phyloP scores from a whole-genome alignment of 2,329 filamentous ascomycete genomes.

The Penicillium occitanis region DNA sequence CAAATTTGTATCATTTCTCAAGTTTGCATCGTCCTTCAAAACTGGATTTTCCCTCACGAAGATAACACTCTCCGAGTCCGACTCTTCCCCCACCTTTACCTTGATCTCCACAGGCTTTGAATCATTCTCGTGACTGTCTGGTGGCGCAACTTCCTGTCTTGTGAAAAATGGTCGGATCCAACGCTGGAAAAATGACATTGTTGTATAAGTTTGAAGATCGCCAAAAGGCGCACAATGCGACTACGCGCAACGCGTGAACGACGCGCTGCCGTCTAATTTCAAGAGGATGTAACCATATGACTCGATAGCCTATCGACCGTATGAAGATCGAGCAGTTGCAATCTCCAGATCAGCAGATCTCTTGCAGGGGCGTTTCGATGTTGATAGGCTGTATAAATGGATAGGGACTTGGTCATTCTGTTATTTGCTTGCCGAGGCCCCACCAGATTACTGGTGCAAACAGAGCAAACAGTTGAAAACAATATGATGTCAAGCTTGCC shows the following conservation, averaged over 20 bases:
- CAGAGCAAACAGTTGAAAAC: constrained; percentile 17
- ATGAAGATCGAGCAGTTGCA: no score
- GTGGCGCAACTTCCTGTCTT: background rate
- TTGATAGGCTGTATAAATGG: background rate
- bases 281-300: background rate
- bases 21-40: background rate
- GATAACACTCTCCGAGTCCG: background rate
- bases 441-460: constrained; percentile 15
- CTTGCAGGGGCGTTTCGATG: background rate
- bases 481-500: constrained; percentile 22
- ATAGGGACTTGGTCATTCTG: background rate
- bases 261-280: background rate
- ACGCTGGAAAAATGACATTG: constrained; percentile 2
- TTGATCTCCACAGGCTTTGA: background rate
- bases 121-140: background rate
- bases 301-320: background rate
- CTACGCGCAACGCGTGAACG: background rate
- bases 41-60: background rate
- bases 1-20: background rate
- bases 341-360: background rate
- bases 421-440: constrained; percentile 10
- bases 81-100: background rate
- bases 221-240: background rate
- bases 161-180: background rate
- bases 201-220: background rate